Evolutionary conservation across 345 rosid species (phyloP).

Genomic region (Eutrema heterophyllum): DNA sequence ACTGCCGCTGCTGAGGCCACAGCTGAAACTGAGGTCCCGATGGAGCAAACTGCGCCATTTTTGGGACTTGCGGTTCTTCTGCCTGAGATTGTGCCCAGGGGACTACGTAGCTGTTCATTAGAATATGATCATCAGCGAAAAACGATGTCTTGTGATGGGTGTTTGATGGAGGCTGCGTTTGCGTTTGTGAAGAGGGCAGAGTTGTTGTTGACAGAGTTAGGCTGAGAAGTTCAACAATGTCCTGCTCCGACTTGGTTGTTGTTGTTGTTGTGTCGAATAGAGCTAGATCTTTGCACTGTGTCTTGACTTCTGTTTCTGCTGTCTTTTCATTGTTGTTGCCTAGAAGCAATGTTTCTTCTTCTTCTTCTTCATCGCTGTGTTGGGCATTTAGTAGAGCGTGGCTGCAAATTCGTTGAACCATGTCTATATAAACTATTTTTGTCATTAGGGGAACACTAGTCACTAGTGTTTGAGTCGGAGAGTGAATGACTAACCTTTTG

Average conservation of each 20-base stretch:
- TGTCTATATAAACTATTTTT: constrained; percentile 1
- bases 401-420: constrained; percentile 26
- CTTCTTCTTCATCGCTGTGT: constrained; percentile 11
- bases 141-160: constrained; percentile 30
- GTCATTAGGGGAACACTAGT: neutral
- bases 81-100: constrained; percentile 81
- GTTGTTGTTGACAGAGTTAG: constrained; percentile 60
- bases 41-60: constrained; percentile 15
- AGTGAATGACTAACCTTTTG: constrained; percentile 49
- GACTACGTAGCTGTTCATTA: constrained; percentile 60
- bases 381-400: constrained; percentile 16
- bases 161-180: constrained; percentile 12
- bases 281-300: constrained; percentile 42
- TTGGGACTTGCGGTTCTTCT: constrained; percentile 31
- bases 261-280: constrained; percentile 53
- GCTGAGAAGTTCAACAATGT: constrained; percentile 82
- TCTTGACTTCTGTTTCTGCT: constrained; percentile 14
- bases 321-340: neutral
- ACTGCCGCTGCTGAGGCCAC: neutral
- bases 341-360: constrained; percentile 26
- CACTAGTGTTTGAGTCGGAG: neutral
- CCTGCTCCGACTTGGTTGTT: constrained; percentile 67
- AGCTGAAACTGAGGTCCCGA: constrained; percentile 24
- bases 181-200: constrained; percentile 27
- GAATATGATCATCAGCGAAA: constrained; percentile 35